These are phyloP conservation scores for Chrysoporthe austroafricana DNA, from an alignment of 2,329 filamentous ascomycete species.

Conservation along the genomic window DNA sequence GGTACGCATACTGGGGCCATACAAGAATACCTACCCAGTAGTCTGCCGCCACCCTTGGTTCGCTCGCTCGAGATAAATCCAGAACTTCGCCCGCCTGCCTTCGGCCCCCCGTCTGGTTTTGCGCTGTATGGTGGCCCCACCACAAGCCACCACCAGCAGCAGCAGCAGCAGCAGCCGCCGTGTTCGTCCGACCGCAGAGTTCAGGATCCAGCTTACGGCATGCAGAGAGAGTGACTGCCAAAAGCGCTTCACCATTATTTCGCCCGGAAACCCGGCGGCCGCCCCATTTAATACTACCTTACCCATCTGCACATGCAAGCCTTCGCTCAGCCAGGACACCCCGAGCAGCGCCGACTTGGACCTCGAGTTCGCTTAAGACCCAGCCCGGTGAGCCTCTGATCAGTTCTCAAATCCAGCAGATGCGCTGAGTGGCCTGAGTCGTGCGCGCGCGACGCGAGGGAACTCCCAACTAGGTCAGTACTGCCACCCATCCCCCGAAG, in stretches of 20 bases:
- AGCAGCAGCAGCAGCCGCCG: neutral
- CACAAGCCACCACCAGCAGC: neutral
- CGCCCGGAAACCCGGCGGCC: neutral
- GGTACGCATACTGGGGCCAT: neutral
- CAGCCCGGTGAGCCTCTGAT: neutral
- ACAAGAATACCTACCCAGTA: neutral
- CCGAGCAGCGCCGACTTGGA: neutral
- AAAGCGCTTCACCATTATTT: neutral
- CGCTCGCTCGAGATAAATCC: neutral
- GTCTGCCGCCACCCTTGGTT: neutral
- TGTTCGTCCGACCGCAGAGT: neutral
- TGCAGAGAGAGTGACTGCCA: neutral
- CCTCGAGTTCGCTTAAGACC: neutral
- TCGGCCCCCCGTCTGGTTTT: neutral
- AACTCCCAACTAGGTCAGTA: neutral
- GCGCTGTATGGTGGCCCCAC: neutral
- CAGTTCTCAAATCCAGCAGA: neutral
- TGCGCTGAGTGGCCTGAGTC: neutral
- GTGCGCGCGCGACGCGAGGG: neutral
- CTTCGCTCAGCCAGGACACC: neutral
- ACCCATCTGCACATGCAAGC: neutral
- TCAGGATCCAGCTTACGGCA: slow-evolving; percentile 2
- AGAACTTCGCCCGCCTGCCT: neutral
- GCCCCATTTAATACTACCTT: slow-evolving; percentile 5
- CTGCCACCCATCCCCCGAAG: neutral